Evolutionary conservation across 208 protist genomes (phyloP).

Genomic region (Trypanosoma mega): DNA sequence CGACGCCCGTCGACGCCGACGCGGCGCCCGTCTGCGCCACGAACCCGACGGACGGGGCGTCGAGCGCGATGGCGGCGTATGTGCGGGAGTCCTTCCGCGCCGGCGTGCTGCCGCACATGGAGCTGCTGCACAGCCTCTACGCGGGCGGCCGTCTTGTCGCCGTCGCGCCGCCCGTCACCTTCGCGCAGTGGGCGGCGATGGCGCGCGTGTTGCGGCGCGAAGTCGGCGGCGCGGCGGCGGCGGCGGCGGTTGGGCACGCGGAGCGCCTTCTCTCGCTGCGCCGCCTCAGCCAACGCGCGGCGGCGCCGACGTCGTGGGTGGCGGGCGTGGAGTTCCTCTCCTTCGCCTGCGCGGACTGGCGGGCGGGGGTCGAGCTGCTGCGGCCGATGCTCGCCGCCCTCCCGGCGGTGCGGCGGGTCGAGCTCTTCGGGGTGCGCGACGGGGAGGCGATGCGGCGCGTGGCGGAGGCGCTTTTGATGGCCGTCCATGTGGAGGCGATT

Average conservation of each 20-base stretch:
- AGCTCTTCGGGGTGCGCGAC: slow-evolving; percentile 21
- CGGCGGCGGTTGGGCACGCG: neutral
- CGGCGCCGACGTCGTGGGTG: neutral
- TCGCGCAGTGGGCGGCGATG: slow-evolving; percentile 27
- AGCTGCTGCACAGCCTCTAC: slow-evolving; percentile 35
- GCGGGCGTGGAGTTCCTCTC: slow-evolving; percentile 21
- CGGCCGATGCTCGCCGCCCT: slow-evolving; percentile 19
- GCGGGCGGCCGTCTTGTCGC: slow-evolving; percentile 20
- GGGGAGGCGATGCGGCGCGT: slow-evolving; percentile 17
- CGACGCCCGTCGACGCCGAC: no score
- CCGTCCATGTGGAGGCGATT: slow-evolving; percentile 20
- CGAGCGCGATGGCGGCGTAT: slow-evolving; percentile 13
- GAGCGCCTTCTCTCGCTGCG: neutral
- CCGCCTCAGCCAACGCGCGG: neutral
- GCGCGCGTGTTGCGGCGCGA: slow-evolving; percentile 9
- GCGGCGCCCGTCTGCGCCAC: no score
- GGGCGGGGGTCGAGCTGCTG: slow-evolving; percentile 6
- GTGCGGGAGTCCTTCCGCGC: slow-evolving; percentile 26
- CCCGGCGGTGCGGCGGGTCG: slow-evolving; percentile 14
- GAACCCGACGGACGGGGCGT: no score
- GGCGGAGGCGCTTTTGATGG: slow-evolving; percentile 29
- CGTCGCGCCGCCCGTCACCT: slow-evolving; percentile 27
- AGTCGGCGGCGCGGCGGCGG: neutral
- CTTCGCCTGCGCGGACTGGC: slow-evolving; percentile 23
- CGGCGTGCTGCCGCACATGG: slow-evolving; percentile 24